Percentiles rank a stretch among this genome's conserved stretches.
These are phyloP conservation scores for Elaeagnus macrophylla DNA, from an alignment of 306 rosid species.

Conservation along the genomic window DNA sequence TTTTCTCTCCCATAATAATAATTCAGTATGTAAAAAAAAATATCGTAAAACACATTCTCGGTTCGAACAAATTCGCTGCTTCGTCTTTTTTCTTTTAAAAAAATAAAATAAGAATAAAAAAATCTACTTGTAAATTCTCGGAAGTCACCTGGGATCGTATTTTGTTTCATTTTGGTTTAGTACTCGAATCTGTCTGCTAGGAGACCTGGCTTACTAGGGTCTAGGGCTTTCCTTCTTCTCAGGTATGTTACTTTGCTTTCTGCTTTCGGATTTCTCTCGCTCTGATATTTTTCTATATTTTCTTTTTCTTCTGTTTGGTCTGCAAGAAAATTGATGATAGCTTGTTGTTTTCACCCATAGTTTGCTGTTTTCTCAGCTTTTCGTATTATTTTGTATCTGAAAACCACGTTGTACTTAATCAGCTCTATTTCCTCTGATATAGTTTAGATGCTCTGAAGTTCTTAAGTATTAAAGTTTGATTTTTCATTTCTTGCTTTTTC, in stretches of 20 bases:
- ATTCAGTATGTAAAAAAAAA: no score
- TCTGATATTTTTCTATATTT: neutral
- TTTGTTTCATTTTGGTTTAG: slow-evolving; percentile 3
- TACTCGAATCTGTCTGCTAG: slow-evolving; percentile 11
- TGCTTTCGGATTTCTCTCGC: slow-evolving; percentile 2
- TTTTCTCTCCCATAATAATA: no score
- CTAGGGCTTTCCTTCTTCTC: neutral
- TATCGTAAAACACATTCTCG: no score
- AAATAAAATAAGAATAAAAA: no score
- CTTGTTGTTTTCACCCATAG: neutral
- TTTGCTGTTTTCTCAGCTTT: neutral
- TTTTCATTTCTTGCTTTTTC: neutral
- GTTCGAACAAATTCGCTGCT: no score
- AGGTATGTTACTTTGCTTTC: slow-evolving; percentile 24
- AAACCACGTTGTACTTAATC: no score
- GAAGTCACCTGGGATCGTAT: neutral
- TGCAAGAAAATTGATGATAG: slow-evolving; percentile 4
- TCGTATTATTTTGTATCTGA: no score
- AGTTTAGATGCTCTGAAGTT: neutral
- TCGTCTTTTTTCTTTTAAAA: no score
- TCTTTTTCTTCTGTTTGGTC: slow-evolving; percentile 6
- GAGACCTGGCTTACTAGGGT: slow-evolving; percentile 5
- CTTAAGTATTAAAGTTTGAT: neutral
- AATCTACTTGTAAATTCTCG: neutral
- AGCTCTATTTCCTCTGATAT: neutral